Evolutionary conservation across 768 basidiomycete genomes (phyloP).

Genomic region (Hygrophoropsis aurantiaca): DNA sequence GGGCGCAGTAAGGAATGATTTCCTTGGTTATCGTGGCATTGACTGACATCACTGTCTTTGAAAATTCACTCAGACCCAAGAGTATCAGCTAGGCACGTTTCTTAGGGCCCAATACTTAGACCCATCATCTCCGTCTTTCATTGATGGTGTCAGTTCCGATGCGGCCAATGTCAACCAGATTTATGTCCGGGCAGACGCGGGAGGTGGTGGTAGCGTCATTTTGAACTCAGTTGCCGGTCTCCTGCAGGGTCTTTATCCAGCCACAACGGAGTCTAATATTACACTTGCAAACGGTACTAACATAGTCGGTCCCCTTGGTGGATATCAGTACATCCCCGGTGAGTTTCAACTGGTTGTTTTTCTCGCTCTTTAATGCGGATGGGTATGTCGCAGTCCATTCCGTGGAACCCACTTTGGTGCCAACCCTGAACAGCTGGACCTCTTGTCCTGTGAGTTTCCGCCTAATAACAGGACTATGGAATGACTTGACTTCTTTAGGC

Average conservation of each 20-base stretch:
- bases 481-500: slow-evolving; percentile 7
- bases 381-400: slow-evolving; percentile 17
- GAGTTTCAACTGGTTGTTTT: not conserved
- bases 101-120: slow-evolving; percentile 63
- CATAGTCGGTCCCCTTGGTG: slow-evolving; percentile 11
- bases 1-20: slow-evolving; percentile 50
- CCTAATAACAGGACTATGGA: not conserved
- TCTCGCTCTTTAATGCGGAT: not conserved
- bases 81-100: slow-evolving; percentile 53
- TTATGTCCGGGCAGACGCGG: slow-evolving; percentile 71
- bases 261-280: slow-evolving; percentile 12
- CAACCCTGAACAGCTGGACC: slow-evolving; percentile 74
- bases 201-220: slow-evolving; percentile 58
- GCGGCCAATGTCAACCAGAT: slow-evolving; percentile 67
- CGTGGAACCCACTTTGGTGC: slow-evolving; percentile 46
- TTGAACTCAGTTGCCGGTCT: slow-evolving; percentile 11
- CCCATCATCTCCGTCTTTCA: slow-evolving; percentile 57
- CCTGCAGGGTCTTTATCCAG: slow-evolving; percentile 13
- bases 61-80: slow-evolving; percentile 49
- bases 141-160: slow-evolving; percentile 60
- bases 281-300: slow-evolving; percentile 14
- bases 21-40: not conserved
- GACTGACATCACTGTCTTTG: not conserved
- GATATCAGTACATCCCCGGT: slow-evolving; percentile 18
- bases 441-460: slow-evolving; percentile 38